Base-by-base conservation (phyloP, 345 rosid genomes). In the Citrus australasica region DNA sequence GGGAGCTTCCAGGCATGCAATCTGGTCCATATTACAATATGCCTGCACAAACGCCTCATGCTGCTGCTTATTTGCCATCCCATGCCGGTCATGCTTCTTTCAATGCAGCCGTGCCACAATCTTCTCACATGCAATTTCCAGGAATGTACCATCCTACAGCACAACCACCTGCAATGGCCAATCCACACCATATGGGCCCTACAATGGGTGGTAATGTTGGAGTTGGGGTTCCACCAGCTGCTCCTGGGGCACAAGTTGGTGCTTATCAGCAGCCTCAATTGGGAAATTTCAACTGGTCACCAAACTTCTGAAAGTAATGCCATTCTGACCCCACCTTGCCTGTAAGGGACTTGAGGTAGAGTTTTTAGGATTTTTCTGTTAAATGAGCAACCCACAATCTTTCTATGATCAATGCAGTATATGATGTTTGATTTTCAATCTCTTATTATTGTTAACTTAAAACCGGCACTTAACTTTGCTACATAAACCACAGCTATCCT, bases 261-360 rank as follows among this genome's bases (percentile, higher is more conserved):
- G 83, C 93, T 21, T 93, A 95, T 78, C 98, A 92, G 91, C 97
- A 90, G 85, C 91, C 97, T 53, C 98, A 89, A 79, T 80, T 91
- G 87, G 93, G 99, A 76, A 97, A 92, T 85, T 91, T 88, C 83
- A 95, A 89, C 77, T 95, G 99, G 99, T 85, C 97, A 59, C 62
- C 94, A 66, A 95, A 88, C 87, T 95, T 93, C 90, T 93, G 88
- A 92, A 88, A 58, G 74, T 60, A 69, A 73, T 66, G 58, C 65
- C 58, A 75, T 73, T 71, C 90, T 83, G 82, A 86, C 88, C 86
- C 76, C 68, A 17, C 69, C 72, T 69, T 40, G 67, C 66, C 85
- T 84, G 84, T 82, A 81, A 86, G 83, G 85, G 86, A 83, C 78
- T 64, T 67, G 80, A 78, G 81, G 84, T 85, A 84, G 86, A 68